These are phyloP conservation scores for Penicillium sp. DNA, from an alignment of 2,329 filamentous ascomycete genomes.

Conservation along the genomic window DNA sequence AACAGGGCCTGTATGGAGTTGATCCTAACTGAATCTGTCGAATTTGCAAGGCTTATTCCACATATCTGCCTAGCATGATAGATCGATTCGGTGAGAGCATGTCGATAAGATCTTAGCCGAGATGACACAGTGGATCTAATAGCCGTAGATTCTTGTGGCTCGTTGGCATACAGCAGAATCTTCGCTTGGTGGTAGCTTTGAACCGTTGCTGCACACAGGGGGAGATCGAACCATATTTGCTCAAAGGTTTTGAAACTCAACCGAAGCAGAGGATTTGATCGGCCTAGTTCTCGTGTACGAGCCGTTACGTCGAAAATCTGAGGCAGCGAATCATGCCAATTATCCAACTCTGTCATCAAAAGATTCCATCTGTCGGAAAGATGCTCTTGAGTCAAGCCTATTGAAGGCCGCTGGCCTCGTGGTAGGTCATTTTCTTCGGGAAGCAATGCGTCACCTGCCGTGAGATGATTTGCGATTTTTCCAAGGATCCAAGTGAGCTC, in stretches of 20 bases:
- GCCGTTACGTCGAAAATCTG: constrained; percentile 58
- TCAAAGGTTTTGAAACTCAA: constrained; percentile 11
- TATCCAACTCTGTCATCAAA: constrained; percentile 55
- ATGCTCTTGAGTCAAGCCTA: constrained; percentile 19
- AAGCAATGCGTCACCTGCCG: constrained; percentile 15
- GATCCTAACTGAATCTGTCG: constrained; percentile 55
- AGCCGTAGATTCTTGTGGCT: constrained; percentile 58
- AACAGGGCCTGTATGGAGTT: constrained; percentile 25
- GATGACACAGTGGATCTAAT: constrained; percentile 52
- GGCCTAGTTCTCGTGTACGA: constrained; percentile 37
- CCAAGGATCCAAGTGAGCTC: constrained; percentile 23
- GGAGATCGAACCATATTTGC: constrained; percentile 36
- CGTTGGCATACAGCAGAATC: constrained; percentile 62
- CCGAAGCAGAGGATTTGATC: background rate
- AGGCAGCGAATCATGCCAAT: constrained; percentile 59
- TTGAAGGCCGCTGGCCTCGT: constrained; percentile 7
- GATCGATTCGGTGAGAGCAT: constrained; percentile 53
- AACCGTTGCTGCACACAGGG: constrained; percentile 65
- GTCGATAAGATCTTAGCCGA: constrained; percentile 57
- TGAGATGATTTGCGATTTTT: constrained; percentile 22
- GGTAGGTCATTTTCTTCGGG: constrained; percentile 14
- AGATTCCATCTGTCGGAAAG: constrained; percentile 51
- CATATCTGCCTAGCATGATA: constrained; percentile 60
- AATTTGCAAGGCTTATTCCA: constrained; percentile 57
- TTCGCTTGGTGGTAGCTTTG: constrained; percentile 65